Evolutionary conservation across 306 rosid genomes (phyloP).

Genomic region (Adenanthera pavonina): DNA sequence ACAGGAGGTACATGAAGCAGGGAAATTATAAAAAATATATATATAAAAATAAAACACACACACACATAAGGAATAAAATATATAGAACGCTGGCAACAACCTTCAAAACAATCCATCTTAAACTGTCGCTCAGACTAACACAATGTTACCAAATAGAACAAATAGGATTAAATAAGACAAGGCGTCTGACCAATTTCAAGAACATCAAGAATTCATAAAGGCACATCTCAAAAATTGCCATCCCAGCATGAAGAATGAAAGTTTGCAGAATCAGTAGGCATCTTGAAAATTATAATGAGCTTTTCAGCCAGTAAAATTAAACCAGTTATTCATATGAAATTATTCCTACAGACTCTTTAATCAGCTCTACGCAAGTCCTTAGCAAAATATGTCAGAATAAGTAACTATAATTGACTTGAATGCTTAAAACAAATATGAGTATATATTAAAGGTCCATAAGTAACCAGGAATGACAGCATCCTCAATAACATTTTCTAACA

Average conservation of each 20-base stretch:
- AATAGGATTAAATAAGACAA: background rate
- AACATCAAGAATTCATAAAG: slow-evolving; percentile 2
- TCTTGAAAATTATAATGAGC: slow-evolving; percentile 7
- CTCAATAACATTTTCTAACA: slow-evolving; percentile 15
- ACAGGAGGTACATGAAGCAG: slow-evolving; percentile 32
- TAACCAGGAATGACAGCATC: background rate
- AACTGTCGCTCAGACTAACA: slow-evolving; percentile 18
- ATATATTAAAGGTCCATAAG: slow-evolving; percentile 7
- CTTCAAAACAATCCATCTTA: slow-evolving; percentile 12
- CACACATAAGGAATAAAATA: background rate
- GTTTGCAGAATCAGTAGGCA: slow-evolving; percentile 29
- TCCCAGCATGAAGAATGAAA: slow-evolving; percentile 14
- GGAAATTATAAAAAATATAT: slow-evolving; percentile 2
- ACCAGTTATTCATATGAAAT: background rate
- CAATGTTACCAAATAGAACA: slow-evolving; percentile 32
- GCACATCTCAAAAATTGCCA: background rate
- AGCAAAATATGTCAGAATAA: background rate
- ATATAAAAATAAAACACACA: background rate
- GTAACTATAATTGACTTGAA: slow-evolving; percentile 12
- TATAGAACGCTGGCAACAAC: background rate
- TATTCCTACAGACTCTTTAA: background rate
- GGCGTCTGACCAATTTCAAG: slow-evolving; percentile 18
- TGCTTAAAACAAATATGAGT: background rate
- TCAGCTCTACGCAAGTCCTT: background rate
- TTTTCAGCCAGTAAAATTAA: background rate